Evolutionary conservation across 2,329 filamentous ascomycete genomes (phyloP), one percentile per base, ranked within the genome.

Genomic region (Orbilia javanica): DNA sequence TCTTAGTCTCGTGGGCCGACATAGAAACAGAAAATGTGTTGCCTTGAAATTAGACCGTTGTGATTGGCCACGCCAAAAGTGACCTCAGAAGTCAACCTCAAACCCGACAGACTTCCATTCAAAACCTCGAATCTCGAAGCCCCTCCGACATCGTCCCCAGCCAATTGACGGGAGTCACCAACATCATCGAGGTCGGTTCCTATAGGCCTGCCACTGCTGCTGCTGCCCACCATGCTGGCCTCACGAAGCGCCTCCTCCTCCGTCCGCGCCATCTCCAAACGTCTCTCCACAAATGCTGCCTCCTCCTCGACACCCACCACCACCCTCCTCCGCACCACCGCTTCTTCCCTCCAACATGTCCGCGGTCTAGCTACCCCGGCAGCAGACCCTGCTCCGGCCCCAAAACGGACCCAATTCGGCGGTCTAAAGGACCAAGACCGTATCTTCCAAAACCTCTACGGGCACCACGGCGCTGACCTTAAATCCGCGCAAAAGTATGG

Each of bases 361-460:
- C 91, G 95, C 84, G 88, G 88, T 81, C 92, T 97, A 86, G 93
- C 93, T 83, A 93, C 92, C 79, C 92, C 94, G 81, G 90, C 93
- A 84, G 31, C 55, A 10, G 92, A 94, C 85, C 88, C 87, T 3
- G 36, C 36, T 39, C 36, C 36, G 11, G 36, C 36, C 82, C 88
- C 88, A 64, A 91, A 92, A 85, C 86, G 87, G 83, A 90, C 89
- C 81, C 88, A 89, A 81, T 92, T 96, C 85, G 94, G 96, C 83
- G 94, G 93, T 74, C 89, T 99, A 82, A 92, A 90, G 86, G 96
- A 99, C 85, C 94, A 98, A 87, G 96, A 99, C 87, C 91, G 96
- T 83, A 99, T 99, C 86, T 99, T 99, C 87, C 94, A 97, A 87
- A 99, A 99, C 87, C 89, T 99, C 76, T 99, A 99, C 87, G 91